Base-by-base conservation (phyloP, 257 asterid genomes). In the Solanum gracilifrons region DNA sequence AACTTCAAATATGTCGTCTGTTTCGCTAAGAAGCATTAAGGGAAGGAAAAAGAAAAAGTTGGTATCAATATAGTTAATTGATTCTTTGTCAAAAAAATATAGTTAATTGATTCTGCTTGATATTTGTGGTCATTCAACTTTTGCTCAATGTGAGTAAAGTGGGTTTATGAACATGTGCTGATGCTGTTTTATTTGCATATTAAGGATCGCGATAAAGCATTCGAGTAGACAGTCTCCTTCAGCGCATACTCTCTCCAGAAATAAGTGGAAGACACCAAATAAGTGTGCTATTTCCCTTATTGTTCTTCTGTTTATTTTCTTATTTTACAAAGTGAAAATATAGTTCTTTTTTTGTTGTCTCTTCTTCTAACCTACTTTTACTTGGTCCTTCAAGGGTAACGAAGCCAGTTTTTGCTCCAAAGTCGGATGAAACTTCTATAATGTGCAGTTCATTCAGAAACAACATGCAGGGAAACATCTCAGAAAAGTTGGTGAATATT, bases 41-140 rank as follows among this genome's bases (percentile, higher is more conserved):
- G 98, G 95, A 77, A 93, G 95, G 92, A 97, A 92, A 90, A 96
- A 96, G 91, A 94, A 93, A 90, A 93, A 93, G 99, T 97, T 33
- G 25, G 98, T 89, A 90, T 89, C 90, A 66, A 91, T 82, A 64
- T 76, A 41, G 87, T 89, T 66, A 39, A 75, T 51, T 51, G 62
- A 16, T 51, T 51, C 23, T 51, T 51, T 51, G 23, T 51, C 23
- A 51, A 51, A 51, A 51, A 51, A 66, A 91, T 82, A 64, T 72
- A 41, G 88, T 89, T 66, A 36, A 71, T 85, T 89, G 43, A 55
- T 75, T 75, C 72, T 86, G 16, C 12, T 58, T 88, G n/a, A 29
- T 16, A 39, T 48, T 77, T 79, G 13, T 75, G 46, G 27, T 46
- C 10, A 18, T 82, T 82, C 20, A 82, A 82, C 29, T 16, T 82